Percentiles rank a stretch among this genome's conserved stretches.
Evolutionary conservation across 176 grass and related monocot genomes (phyloP).

Genomic region (Otatea glauca): DNA sequence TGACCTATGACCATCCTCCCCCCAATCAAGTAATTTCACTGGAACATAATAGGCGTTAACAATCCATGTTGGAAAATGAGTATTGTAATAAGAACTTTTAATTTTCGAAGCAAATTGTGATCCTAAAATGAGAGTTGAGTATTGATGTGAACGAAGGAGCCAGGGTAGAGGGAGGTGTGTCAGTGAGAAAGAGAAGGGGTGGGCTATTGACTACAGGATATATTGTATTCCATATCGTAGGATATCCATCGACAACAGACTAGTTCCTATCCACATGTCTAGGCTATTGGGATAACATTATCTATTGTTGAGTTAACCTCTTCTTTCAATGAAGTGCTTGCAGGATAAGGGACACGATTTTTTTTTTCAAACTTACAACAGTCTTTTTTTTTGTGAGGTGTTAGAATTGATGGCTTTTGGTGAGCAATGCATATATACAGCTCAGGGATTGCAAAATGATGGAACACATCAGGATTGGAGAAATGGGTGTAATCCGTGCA

Average conservation of each 20-base stretch:
- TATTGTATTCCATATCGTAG: background rate
- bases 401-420: background rate
- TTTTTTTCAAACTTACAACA: background rate
- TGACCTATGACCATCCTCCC: constrained; percentile 82
- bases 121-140: background rate
- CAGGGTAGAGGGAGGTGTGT: background rate
- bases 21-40: constrained; percentile 99
- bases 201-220: background rate
- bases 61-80: background rate
- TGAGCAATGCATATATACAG: background rate
- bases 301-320: background rate
- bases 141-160: background rate
- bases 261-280: background rate
- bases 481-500: background rate
- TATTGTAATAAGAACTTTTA: background rate
- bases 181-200: background rate
- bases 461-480: background rate
- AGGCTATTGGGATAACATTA: constrained; percentile 4
- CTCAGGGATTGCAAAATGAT: background rate
- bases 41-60: constrained; percentile 21
- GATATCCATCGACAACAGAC: background rate
- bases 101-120: background rate
- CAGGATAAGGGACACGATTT: background rate
- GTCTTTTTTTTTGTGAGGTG: background rate
- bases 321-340: constrained; percentile 1